phyloP scores from a whole-genome alignment of 192 early-diverging fungal genomes.

The Dissophora globulifera region DNA sequence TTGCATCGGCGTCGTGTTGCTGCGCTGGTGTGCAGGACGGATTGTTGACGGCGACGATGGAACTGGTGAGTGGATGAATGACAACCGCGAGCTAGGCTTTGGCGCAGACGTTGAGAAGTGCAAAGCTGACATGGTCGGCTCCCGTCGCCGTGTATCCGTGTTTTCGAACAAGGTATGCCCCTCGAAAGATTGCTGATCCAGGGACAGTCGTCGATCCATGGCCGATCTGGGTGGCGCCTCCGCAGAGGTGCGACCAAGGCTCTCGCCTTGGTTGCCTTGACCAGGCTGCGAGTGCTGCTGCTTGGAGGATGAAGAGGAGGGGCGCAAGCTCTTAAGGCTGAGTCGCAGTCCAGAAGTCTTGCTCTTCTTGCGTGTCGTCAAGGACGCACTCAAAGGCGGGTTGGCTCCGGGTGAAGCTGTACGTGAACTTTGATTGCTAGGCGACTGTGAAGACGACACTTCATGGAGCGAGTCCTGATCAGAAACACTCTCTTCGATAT shows the following conservation, averaged over 20 bases:
- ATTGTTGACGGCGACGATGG: conserved; percentile 28
- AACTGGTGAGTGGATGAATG: conserved; percentile 36
- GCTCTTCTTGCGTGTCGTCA: conserved; percentile 11
- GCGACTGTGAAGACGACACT: conserved; percentile 35
- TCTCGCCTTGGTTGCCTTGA: neutral
- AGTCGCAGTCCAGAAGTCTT: conserved; percentile 40
- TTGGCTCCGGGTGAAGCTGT: conserved; percentile 31
- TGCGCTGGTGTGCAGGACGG: conserved; percentile 34
- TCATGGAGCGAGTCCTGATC: conserved; percentile 42
- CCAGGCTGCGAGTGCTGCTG: neutral
- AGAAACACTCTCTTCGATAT: conserved; percentile 39
- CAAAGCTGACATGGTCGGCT: neutral
- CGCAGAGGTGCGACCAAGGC: neutral
- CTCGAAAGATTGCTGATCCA: conserved; percentile 28
- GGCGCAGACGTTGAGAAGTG: conserved; percentile 40
- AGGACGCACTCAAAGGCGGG: conserved; percentile 4
- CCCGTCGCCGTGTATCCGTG: conserved; percentile 3
- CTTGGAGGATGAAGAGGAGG: too few relatives aligned
- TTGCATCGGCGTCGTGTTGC: conserved; percentile 42
- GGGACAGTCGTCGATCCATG: conserved; percentile 18
- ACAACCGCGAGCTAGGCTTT: conserved; percentile 41
- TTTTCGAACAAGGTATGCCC: conserved; percentile 19
- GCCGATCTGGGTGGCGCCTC: conserved; percentile 15
- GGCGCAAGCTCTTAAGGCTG: conserved; percentile 47
- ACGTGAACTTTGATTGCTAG: conserved; percentile 44